Percentiles rank a stretch among this genome's conserved stretches.
phyloP scores from a whole-genome alignment of 768 basidiomycete species.

The Serpula lacrymans region DNA sequence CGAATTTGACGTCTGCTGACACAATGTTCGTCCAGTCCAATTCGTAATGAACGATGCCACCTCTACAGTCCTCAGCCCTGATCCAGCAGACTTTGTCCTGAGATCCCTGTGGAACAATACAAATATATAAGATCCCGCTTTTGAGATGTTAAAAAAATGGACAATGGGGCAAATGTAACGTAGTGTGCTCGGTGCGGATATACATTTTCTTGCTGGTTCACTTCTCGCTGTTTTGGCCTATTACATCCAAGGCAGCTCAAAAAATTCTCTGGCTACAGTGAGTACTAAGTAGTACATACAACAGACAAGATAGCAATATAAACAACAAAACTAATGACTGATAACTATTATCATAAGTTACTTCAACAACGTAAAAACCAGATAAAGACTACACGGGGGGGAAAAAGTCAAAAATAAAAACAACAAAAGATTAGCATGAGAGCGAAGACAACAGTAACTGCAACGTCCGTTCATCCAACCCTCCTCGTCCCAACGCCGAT shows the following conservation, averaged over 20 bases:
- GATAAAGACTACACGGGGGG: not conserved
- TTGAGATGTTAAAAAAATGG: too few relatives aligned
- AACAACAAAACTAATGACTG: conserved; percentile 2
- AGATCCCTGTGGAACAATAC: conserved; percentile 56
- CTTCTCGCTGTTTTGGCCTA: too few relatives aligned
- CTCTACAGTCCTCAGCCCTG: conserved; percentile 35
- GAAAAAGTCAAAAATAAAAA: not conserved
- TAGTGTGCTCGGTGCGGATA: too few relatives aligned
- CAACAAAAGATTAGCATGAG: conserved; percentile 10
- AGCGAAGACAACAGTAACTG: conserved; percentile 37
- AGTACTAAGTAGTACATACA: conserved; percentile 2
- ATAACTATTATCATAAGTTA: conserved; percentile 2
- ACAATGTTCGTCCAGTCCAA: conserved; percentile 28
- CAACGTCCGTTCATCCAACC: conserved; percentile 48
- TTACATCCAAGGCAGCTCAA: too few relatives aligned
- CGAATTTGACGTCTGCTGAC: not conserved
- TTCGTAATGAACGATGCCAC: conserved; percentile 38
- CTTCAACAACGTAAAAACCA: not conserved
- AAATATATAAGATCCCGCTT: conserved; percentile 29
- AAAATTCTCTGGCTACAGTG: too few relatives aligned
- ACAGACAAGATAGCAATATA: conserved; percentile 5
- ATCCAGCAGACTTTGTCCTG: conserved; percentile 44
- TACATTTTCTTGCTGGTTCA: too few relatives aligned
- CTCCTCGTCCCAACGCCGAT: conserved; percentile 33
- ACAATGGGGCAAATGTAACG: too few relatives aligned